Evolutionary conservation across 2,329 filamentous ascomycete species (phyloP).

Genomic region (Talaromyces piceae): DNA sequence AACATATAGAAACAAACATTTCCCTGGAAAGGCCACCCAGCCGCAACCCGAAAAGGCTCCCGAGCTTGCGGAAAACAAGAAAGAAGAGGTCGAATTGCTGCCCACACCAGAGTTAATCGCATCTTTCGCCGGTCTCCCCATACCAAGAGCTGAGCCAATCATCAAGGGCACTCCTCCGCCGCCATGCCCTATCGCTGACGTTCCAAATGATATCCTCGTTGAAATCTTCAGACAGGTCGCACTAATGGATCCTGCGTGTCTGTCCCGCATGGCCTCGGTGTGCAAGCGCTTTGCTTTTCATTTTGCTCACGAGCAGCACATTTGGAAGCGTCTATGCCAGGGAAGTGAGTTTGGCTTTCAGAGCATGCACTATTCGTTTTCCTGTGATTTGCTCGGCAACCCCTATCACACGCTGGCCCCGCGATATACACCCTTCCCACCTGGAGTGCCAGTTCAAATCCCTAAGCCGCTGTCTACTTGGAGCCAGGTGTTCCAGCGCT

Average conservation of each 20-base stretch:
- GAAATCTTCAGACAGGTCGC: slow-evolving; percentile 73
- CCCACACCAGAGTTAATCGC: slow-evolving; percentile 63
- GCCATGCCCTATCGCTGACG: slow-evolving; percentile 67
- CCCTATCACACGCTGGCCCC: slow-evolving; percentile 25
- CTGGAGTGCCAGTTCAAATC: slow-evolving; percentile 20
- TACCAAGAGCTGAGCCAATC: slow-evolving; percentile 58
- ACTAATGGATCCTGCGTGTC: slow-evolving; percentile 65
- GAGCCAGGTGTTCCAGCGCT: slow-evolving; percentile 66
- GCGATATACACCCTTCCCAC: slow-evolving; percentile 31
- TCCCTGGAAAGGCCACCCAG: slow-evolving; percentile 52
- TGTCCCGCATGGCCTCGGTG: slow-evolving; percentile 67
- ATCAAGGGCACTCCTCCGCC: slow-evolving; percentile 65
- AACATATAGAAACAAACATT: slow-evolving; percentile 85
- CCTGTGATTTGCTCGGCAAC: slow-evolving; percentile 50
- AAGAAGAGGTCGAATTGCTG: slow-evolving; percentile 33
- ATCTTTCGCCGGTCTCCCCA: slow-evolving; percentile 63
- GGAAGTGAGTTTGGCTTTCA: slow-evolving; percentile 68
- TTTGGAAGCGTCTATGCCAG: slow-evolving; percentile 74
- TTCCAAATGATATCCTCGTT: slow-evolving; percentile 78
- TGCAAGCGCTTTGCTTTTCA: slow-evolving; percentile 85
- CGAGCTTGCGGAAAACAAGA: slow-evolving; percentile 48
- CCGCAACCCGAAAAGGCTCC: slow-evolving; percentile 41
- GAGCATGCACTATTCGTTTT: slow-evolving; percentile 75
- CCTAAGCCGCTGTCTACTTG: slow-evolving; percentile 44
- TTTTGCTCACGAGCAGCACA: slow-evolving; percentile 70